Conservation (phyloP, 768 basidiomycete genomes). For the Boletus sp. region DNA sequence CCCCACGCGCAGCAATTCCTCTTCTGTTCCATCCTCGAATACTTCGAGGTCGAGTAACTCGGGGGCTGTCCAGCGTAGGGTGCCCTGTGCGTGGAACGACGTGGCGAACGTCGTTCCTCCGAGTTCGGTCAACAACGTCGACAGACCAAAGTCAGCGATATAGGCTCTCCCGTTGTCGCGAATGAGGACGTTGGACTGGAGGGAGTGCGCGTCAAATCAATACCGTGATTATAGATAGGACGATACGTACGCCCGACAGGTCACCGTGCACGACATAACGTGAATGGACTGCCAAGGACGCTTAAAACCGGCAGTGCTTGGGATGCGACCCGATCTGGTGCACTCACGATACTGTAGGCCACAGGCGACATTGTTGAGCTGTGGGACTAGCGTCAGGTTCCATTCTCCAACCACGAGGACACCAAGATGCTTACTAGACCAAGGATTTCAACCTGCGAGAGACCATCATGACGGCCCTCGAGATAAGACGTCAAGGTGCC, state of each 20-base stretch:
- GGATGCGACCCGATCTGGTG: background rate
- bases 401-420: background rate
- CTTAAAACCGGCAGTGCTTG: background rate
- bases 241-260: conserved; percentile 4
- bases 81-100: background rate
- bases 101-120: conserved; percentile 1
- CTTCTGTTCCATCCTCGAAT: background rate
- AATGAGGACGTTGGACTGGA: conserved; percentile 6
- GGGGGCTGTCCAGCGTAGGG: background rate
- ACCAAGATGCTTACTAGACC: background rate
- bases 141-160: conserved; percentile 8
- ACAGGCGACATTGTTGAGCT: background rate
- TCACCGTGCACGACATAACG: conserved; percentile 8
- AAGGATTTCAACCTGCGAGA: background rate
- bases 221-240: background rate
- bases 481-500: background rate
- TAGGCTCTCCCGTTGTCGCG: background rate
- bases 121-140: conserved; percentile 5
- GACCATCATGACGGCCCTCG: background rate
- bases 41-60: background rate
- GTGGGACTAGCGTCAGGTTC: background rate
- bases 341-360: conserved; percentile 8
- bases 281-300: background rate
- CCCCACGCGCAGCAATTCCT: background rate
- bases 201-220: background rate